Evolutionary conservation across 768 basidiomycete species (phyloP), one percentile per base, ranked within the genome.

Genomic region (Rhodosporidiobolus odoratus): DNA sequence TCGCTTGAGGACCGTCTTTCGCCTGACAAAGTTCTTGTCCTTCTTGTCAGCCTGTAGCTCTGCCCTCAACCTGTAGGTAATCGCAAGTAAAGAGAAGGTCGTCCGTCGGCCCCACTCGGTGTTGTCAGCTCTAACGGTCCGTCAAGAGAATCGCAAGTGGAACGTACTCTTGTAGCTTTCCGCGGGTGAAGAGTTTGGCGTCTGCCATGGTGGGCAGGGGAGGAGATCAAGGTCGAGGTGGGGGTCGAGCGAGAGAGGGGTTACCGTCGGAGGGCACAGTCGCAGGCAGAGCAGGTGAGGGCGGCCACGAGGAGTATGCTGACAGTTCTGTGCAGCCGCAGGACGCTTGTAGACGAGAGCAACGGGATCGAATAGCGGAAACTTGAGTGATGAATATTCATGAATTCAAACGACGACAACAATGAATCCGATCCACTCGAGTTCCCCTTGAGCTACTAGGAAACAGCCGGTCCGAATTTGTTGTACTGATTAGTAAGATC

Each of bases 1-100:
- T 83, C 94, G 95, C 85, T 99, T 98, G 76, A 98, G 81, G 27
- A 91, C 89, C 0, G 87, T 93, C 85, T 93, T 98, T 76, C 93
- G 86, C 81, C 94, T 94, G 75, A 86, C 82, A 74, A 86, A 98
- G 77, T 93, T 95, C 84, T 97, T 99, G 84, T 99, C 96, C 81
- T 96, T 96, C 73, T 88, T 84, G 75, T 72, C 16, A 59, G 75
- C 61, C 27, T 72, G 71, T 25, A 70, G 62, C 75, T 78, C 75
- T 21, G 66, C 72, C 8, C 66, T 47, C n/a, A 78, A 66, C 59
- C 69, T 74, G 64, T 13, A 7, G 12, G 17, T 30, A 12, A 53
- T 16, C 19, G 47, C n/a, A 25, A n/a, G 43, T 45, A 23, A 23
- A 45, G 43, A 23, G 43, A 37, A 38, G 34, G 17, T 17, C 32